Evolutionary conservation across 164 flowering plant species (phyloP), one percentile per base, ranked within the genome.

Genomic region (Tetrastigma voinierianum): DNA sequence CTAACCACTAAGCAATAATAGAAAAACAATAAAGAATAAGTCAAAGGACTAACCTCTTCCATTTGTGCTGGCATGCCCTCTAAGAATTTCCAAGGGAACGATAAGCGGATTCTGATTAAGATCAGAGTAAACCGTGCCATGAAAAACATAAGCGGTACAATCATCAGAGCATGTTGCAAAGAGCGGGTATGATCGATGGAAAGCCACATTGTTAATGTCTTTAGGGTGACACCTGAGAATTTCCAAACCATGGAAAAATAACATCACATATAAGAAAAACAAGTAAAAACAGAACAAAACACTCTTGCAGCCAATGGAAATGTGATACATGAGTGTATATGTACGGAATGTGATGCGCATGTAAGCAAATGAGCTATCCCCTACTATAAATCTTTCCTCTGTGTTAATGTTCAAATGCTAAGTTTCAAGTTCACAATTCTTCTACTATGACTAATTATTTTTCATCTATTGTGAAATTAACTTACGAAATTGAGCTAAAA

Each of bases 61-160:
- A 71, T 90, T 80, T 44, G 87, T 66, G 67, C 70, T 81, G 53
- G 75, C 17, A 77, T 96, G 98, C 52, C 99, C 99, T 61, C 86
- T 80, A 12, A 96, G 95, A 71, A 88, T 88, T 77, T 90, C 84
- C 65, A 96, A 69, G 1, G 99, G 98, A 53, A 93, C 92, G 68
- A 96, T 86, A 10, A 91, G 85, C 65, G 99, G 99, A 68, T 93
- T 87, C 76, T 93, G 87, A 70, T 91, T 93, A 16, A 90, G 87
- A 82, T 93, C 98, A 3, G 90, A 81, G 79, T 89, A 96, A 67
- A 96, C 97, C 96, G 77, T 96, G 67, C 99, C 99, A 79, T 96
- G 98, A 57, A 90, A 91, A 47, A 96, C 91, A 76, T 89, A 87
- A 23, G 98, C 97, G 4, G 88, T 86, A 73, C 84, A 76, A 72